Evolutionary conservation across 2,329 filamentous ascomycete species (phyloP).

Genomic region (Claviceps monticola): DNA sequence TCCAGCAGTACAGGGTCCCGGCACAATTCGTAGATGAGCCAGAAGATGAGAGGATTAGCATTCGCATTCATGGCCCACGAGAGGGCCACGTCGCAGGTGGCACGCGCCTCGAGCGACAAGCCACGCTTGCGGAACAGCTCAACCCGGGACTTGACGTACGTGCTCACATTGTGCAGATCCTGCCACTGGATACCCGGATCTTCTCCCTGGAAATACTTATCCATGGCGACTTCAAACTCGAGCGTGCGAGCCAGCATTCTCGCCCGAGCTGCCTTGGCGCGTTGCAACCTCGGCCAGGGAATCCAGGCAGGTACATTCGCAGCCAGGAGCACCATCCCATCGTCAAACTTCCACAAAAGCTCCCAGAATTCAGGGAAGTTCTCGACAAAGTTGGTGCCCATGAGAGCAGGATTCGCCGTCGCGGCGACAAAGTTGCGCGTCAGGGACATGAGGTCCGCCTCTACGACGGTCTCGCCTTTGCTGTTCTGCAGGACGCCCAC

Average conservation of each 20-base stretch:
- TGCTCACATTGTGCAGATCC: slow-evolving; percentile 22
- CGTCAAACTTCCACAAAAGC: slow-evolving; percentile 24
- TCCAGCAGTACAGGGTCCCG: slow-evolving; percentile 23
- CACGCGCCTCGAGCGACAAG: slow-evolving; percentile 18
- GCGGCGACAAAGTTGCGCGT: slow-evolving; percentile 22
- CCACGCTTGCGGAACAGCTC: slow-evolving; percentile 16
- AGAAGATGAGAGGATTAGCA: slow-evolving; percentile 23
- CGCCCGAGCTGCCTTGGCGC: slow-evolving; percentile 16
- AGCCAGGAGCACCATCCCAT: slow-evolving; percentile 18
- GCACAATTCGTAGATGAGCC: slow-evolving; percentile 28
- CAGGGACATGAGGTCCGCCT: slow-evolving; percentile 20
- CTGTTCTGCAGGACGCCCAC: slow-evolving; percentile 17
- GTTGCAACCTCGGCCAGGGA: slow-evolving; percentile 18
- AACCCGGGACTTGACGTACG: slow-evolving; percentile 18
- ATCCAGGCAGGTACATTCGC: slow-evolving; percentile 19
- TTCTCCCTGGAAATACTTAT: slow-evolving; percentile 18
- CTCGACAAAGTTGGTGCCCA: slow-evolving; percentile 27
- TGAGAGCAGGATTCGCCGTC: slow-evolving; percentile 20
- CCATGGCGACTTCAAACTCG: slow-evolving; percentile 23
- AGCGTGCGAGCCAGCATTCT: slow-evolving; percentile 15
- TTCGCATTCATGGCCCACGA: slow-evolving; percentile 26
- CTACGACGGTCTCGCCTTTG: slow-evolving; percentile 15
- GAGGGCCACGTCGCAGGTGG: slow-evolving; percentile 20
- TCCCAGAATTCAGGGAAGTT: slow-evolving; percentile 26
- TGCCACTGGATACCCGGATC: slow-evolving; percentile 22